phyloP scores from a whole-genome alignment of 306 rosid species.

The Urtica urens region DNA sequence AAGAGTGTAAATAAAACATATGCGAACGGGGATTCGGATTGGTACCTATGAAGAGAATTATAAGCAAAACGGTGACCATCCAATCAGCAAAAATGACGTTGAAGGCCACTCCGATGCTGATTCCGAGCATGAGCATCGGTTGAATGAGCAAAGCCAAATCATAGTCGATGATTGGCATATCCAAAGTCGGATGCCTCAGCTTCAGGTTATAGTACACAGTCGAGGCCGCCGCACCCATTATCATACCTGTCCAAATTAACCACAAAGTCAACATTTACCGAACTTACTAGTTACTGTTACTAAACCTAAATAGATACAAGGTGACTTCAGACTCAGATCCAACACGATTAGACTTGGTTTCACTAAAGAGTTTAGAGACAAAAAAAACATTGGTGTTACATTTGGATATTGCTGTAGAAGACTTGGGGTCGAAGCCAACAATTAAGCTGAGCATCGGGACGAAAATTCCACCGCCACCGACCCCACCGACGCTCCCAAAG shows the following conservation, averaged over 20 bases:
- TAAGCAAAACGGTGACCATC: conserved; percentile 87
- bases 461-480: conserved; percentile 96
- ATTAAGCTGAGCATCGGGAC: conserved; percentile 90
- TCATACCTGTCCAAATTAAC: conserved; percentile 61
- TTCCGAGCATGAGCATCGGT: conserved; percentile 96
- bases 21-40: not conserved
- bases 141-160: conserved; percentile 81
- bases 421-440: conserved; percentile 83
- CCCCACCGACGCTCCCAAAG: conserved; percentile 95
- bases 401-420: conserved; percentile 93
- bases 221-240: conserved; percentile 78
- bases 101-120: conserved; percentile 82
- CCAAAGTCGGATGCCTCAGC: conserved; percentile 59
- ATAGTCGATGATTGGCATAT: conserved; percentile 75
- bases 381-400: conserved; percentile 30
- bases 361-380: too few species aligned
- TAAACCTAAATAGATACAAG: too few species aligned
- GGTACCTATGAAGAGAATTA: conserved; percentile 66
- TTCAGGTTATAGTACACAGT: conserved; percentile 79
- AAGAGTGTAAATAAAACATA: not conserved
- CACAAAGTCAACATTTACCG: too few species aligned
- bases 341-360: too few species aligned
- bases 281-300: too few species aligned
- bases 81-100: conserved; percentile 83
- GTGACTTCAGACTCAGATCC: too few species aligned